phyloP scores from a whole-genome alignment of 768 basidiomycete species.

The Paxillus ammoniavirescens region DNA sequence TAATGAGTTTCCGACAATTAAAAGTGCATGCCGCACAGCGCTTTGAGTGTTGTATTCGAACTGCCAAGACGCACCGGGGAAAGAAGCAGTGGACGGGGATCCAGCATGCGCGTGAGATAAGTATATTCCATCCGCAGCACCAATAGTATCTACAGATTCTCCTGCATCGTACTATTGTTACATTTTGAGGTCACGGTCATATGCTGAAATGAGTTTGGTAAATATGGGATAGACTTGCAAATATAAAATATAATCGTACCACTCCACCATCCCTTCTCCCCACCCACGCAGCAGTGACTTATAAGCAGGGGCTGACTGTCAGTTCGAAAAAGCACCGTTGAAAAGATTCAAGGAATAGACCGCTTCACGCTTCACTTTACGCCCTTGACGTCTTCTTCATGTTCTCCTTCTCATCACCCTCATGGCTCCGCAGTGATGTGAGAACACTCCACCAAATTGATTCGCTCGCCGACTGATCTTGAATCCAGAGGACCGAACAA shows the following conservation, averaged over 20 bases:
- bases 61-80: constrained; percentile 8
- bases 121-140: neutral
- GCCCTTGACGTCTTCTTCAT: constrained; percentile 9
- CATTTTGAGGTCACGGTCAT: neutral
- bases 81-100: neutral
- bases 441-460: neutral
- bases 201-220: neutral
- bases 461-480: neutral
- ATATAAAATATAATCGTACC: neutral
- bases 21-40: neutral
- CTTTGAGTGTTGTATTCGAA: neutral
- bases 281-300: neutral
- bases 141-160: neutral
- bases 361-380: constrained; percentile 1
- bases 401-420: neutral
- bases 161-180: constrained; percentile 10
- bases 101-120: constrained; percentile 2
- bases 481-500: constrained; percentile 4
- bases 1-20: neutral
- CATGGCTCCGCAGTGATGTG: neutral
- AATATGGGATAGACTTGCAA: constrained; percentile 4
- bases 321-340: neutral
- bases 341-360: neutral
- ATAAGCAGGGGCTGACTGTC: neutral
- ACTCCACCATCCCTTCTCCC: neutral